These are phyloP conservation scores for Pichia sp. DNA, from an alignment of 1,139 yeast species.

Conservation along the genomic window DNA sequence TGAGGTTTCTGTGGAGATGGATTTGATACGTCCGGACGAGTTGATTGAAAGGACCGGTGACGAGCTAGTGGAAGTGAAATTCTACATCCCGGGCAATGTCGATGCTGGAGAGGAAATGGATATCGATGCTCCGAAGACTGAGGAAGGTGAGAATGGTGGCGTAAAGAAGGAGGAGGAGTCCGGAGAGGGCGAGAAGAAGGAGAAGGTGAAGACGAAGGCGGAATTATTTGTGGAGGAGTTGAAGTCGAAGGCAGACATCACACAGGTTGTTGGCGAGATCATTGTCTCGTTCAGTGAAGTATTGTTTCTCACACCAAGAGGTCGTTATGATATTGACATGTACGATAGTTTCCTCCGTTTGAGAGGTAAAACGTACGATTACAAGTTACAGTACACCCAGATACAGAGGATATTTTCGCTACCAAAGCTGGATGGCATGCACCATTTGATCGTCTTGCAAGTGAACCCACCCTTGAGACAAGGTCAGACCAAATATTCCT, in stretches of 20 bases:
- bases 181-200: conserved; percentile 37
- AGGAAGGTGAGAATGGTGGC: conserved; percentile 22
- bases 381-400: conserved; percentile 87
- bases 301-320: conserved; percentile 93
- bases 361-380: conserved; percentile 97
- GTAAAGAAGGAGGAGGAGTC: conserved; percentile 39
- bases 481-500: conserved; percentile 96
- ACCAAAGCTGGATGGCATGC: conserved; percentile 92
- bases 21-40: conserved; percentile 52
- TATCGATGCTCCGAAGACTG: conserved; percentile 25
- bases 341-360: conserved; percentile 82
- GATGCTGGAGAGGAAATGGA: conserved; percentile 35
- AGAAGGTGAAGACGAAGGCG: conserved; percentile 60
- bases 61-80: conserved; percentile 90
- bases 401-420: conserved; percentile 86
- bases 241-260: conserved; percentile 93
- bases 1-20: conserved; percentile 89
- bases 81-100: conserved; percentile 82
- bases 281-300: conserved; percentile 90
- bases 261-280: conserved; percentile 95
- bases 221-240: conserved; percentile 83
- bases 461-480: conserved; percentile 92
- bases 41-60: conserved; percentile 71
- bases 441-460: conserved; percentile 81
- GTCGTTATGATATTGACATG: conserved; percentile 96